These are phyloP conservation scores for Nothophytophthora sp. DNA, from an alignment of 352 stramenopile species.

Conservation along the genomic window DNA sequence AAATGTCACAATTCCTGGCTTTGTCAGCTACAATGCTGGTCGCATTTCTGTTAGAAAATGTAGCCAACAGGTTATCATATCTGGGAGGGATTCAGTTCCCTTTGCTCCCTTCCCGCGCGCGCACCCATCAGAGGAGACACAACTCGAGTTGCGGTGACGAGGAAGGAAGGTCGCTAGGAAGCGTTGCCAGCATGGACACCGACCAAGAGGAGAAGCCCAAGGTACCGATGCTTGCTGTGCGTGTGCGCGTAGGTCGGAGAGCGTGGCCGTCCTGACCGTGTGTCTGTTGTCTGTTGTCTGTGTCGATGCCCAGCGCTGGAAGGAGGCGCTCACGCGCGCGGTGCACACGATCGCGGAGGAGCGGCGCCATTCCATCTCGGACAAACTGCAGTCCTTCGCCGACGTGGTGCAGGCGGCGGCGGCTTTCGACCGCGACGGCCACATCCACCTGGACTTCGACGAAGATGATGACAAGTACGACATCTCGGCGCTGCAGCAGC, in stretches of 20 bases:
- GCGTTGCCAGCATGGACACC: not conserved
- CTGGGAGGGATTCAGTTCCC: too few relatives aligned
- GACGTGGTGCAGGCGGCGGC: constrained; percentile 51
- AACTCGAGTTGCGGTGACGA: too few relatives aligned
- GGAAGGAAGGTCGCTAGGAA: too few relatives aligned
- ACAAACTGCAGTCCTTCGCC: constrained; percentile 28
- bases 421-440: constrained; percentile 44
- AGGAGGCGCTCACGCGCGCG: constrained; percentile 16
- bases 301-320: constrained; percentile 26
- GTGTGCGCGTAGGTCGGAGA: constrained; percentile 19
- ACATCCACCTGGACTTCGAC: constrained; percentile 54
- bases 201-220: constrained; percentile 11
- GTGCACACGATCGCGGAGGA: constrained; percentile 26
- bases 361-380: constrained; percentile 5
- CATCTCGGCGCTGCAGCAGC: constrained; percentile 34
- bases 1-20: too few relatives aligned
- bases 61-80: too few relatives aligned
- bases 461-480: constrained; percentile 48
- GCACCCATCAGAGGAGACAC: too few relatives aligned
- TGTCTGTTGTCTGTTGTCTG: constrained; percentile 7
- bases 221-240: constrained; percentile 3
- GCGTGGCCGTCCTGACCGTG: constrained; percentile 12
- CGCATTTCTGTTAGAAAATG: too few relatives aligned
- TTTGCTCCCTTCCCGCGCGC: too few relatives aligned
- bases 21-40: too few relatives aligned